Evolutionary conservation across 345 rosid species (phyloP).

Genomic region (Capsella bursapastoris): DNA sequence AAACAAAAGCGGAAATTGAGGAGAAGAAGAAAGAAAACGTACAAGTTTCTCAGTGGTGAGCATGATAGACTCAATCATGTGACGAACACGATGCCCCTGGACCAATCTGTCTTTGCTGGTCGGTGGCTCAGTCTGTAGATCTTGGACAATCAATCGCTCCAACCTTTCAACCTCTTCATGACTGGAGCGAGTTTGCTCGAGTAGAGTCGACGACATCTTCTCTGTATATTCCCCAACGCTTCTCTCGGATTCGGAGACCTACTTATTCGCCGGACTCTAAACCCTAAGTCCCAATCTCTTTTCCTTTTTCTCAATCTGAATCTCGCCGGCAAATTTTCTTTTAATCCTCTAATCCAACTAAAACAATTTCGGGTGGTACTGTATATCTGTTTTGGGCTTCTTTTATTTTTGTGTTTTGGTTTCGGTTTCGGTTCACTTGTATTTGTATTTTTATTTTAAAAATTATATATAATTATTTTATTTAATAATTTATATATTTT

Average conservation of each 20-base stretch:
- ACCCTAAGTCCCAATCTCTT: constrained; percentile 32
- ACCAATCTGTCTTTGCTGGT: constrained; percentile 69
- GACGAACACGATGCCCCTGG: constrained; percentile 93
- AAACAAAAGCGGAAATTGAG: not conserved
- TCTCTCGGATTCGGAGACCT: not conserved
- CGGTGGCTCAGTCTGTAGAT: constrained; percentile 81
- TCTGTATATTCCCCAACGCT: not conserved
- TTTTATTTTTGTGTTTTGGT: not conserved
- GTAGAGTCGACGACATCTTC: constrained; percentile 87
- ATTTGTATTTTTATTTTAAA: too few relatives aligned
- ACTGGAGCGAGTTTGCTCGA: constrained; percentile 82
- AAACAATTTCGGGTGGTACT: not conserved
- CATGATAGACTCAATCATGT: constrained; percentile 69
- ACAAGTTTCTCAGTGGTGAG: constrained; percentile 74
- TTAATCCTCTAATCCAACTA: not conserved
- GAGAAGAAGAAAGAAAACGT: constrained; percentile 21
- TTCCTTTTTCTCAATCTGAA: not conserved
- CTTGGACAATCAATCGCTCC: constrained; percentile 87
- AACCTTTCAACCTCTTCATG: constrained; percentile 92
- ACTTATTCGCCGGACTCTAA: constrained; percentile 12
- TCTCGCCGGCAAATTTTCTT: not conserved
- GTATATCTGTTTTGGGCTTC: not conserved
- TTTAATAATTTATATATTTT: too few relatives aligned
- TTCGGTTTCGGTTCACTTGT: too few relatives aligned
- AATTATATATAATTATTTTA: too few relatives aligned